Percentiles rank a stretch among this genome's conserved stretches.
Conservation (phyloP, 257 asterid genomes). For the Vinca minor region DNA sequence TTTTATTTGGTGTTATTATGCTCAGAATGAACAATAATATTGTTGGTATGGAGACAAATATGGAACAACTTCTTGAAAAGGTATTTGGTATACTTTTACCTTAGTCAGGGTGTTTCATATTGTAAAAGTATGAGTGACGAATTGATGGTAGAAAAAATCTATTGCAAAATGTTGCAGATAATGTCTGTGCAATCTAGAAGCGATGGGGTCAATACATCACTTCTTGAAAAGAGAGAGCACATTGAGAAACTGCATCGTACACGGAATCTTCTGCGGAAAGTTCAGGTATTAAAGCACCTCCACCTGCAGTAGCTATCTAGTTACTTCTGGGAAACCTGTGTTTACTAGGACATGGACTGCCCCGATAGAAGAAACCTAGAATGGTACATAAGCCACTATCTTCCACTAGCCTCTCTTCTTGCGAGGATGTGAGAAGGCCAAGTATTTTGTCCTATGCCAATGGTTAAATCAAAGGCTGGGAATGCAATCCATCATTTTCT, state of each 20-base stretch:
- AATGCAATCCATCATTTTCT: background rate
- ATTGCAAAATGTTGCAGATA: conserved; percentile 49
- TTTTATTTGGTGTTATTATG: background rate
- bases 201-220: conserved; percentile 96
- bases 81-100: conserved; percentile 37
- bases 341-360: background rate
- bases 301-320: background rate
- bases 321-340: background rate
- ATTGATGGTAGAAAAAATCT: background rate
- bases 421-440: background rate
- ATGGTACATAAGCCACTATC: background rate
- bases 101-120: background rate
- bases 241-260: conserved; percentile 96
- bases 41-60: conserved; percentile 93
- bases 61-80: conserved; percentile 99
- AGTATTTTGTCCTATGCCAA: background rate
- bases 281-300: conserved; percentile 58
- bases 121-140: conserved; percentile 3
- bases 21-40: conserved; percentile 94
- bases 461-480: background rate
- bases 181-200: conserved; percentile 91
- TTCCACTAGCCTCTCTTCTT: background rate
- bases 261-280: conserved; percentile 86
- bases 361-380: background rate
- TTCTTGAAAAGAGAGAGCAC: conserved; percentile 89